Conservation (phyloP, 2,329 filamentous ascomycete species). For the Fusarium sarcochroum region DNA sequence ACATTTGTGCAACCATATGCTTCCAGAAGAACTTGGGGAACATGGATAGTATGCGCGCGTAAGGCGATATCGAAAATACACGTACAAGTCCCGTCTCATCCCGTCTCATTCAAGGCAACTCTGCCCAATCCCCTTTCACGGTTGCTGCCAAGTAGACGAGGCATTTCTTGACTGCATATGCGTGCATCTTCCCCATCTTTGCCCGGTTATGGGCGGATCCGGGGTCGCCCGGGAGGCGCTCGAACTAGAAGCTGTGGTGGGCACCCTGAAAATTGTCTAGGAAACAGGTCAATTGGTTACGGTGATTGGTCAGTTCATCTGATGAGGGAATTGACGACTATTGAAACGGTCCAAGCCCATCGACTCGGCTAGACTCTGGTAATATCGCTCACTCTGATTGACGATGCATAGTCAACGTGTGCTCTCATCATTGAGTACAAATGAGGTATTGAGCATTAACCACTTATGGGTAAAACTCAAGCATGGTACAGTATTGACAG, state of each 20-base stretch:
- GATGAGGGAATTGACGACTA: conserved; percentile 46
- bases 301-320: conserved; percentile 33
- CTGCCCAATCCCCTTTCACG: conserved; percentile 33
- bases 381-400: conserved; percentile 36
- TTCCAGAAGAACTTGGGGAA: conserved; percentile 29
- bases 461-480: conserved; percentile 18
- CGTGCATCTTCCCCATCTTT: conserved; percentile 45
- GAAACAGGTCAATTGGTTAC: conserved; percentile 33
- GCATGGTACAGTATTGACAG: conserved; percentile 2
- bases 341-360: conserved; percentile 38
- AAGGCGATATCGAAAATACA: conserved; percentile 11
- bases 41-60: conserved; percentile 7
- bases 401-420: conserved; percentile 7
- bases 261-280: conserved; percentile 21
- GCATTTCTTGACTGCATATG: conserved; percentile 49
- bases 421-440: conserved; percentile 3
- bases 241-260: conserved; percentile 36
- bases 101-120: conserved; percentile 13
- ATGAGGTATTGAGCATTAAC: conserved; percentile 5
- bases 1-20: conserved; percentile 11
- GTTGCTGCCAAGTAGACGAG: conserved; percentile 43
- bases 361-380: conserved; percentile 33
- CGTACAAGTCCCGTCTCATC: conserved; percentile 14
- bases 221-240: conserved; percentile 50
- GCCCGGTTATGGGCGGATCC: conserved; percentile 47